Conservation (phyloP, 2,329 filamentous ascomycete genomes). For the Neofusicoccum ribis region DNA sequence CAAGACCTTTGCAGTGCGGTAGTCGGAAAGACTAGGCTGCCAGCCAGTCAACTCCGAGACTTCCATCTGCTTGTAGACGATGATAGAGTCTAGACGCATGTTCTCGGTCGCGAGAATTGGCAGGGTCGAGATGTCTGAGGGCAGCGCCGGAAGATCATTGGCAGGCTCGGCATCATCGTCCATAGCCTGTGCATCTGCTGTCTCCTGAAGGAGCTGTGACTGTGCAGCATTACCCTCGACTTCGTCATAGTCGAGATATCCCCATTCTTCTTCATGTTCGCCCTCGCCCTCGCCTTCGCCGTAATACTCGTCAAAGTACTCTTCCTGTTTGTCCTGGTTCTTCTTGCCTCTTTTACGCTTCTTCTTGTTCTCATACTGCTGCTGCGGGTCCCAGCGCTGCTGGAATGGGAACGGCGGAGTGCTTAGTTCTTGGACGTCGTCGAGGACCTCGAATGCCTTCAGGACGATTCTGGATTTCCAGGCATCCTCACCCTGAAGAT, state of each 20-base stretch:
- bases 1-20: slow-evolving; percentile 3
- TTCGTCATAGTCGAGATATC: slow-evolving; percentile 35
- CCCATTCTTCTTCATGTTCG: slow-evolving; percentile 23
- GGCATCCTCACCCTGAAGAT: slow-evolving; percentile 50
- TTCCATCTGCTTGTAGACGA: slow-evolving; percentile 67
- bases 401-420: slow-evolving; percentile 87
- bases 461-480: slow-evolving; percentile 77
- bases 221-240: slow-evolving; percentile 29
- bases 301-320: slow-evolving; percentile 25
- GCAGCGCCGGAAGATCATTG: slow-evolving; percentile 64
- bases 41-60: slow-evolving; percentile 64
- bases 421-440: slow-evolving; percentile 55
- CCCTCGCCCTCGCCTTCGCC: slow-evolving; percentile 47
- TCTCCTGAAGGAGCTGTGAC: slow-evolving; percentile 28
- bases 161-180: slow-evolving; percentile 33
- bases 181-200: slow-evolving; percentile 23
- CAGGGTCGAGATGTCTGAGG: slow-evolving; percentile 57
- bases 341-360: slow-evolving; percentile 33
- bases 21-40: slow-evolving; percentile 52
- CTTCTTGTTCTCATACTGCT: slow-evolving; percentile 54
- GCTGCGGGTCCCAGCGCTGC: slow-evolving; percentile 83
- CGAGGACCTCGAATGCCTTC: slow-evolving; percentile 78
- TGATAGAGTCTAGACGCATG: slow-evolving; percentile 60
- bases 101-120: slow-evolving; percentile 51
- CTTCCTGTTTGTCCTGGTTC: slow-evolving; percentile 33